Evolutionary conservation across 129 eudicot genomes (phyloP).

Genomic region (Artemisia tridentata): DNA sequence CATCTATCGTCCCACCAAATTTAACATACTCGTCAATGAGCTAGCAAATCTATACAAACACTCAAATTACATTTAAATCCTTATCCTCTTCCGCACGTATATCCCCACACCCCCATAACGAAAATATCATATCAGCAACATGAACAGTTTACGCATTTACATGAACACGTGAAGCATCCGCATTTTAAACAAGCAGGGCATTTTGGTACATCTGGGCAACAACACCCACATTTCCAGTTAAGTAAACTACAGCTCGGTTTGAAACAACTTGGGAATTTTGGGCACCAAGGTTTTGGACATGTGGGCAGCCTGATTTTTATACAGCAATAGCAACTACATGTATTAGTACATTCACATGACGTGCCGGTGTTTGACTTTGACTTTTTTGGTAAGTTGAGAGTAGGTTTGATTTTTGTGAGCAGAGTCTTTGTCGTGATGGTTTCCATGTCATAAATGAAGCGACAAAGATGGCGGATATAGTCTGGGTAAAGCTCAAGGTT

Average conservation of each 20-base stretch:
- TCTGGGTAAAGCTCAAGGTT: conserved; percentile 95
- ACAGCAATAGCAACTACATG: conserved; percentile 38
- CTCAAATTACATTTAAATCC: conserved; percentile 20
- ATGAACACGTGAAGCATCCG: conserved; percentile 49
- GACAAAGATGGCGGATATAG: conserved; percentile 82
- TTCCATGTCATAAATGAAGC: conserved; percentile 86
- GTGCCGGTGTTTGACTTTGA: conserved; percentile 20
- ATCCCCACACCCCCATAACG: conserved; percentile 21
- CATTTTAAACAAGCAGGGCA: conserved; percentile 41
- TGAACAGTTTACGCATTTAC: conserved; percentile 50
- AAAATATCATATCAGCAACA: conserved; percentile 51
- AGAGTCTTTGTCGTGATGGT: conserved; percentile 65
- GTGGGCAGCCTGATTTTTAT: conserved; percentile 40
- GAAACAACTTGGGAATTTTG: conserved; percentile 36
- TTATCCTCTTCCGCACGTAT: conserved; percentile 13
- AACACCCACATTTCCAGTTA: conserved; percentile 32
- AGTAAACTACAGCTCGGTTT: conserved; percentile 27
- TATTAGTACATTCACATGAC: conserved; percentile 22
- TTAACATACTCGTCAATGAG: conserved; percentile 9
- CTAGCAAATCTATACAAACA: conserved; percentile 29
- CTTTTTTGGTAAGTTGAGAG: conserved; percentile 38
- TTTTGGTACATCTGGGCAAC: conserved; percentile 39
- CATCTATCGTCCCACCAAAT: conserved; percentile 5
- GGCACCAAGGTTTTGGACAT: conserved; percentile 39
- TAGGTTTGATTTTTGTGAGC: conserved; percentile 60